Evolutionary conservation across 768 basidiomycete genomes (phyloP), one percentile per base, ranked within the genome.

Genomic region (Lyophyllum shimeji): DNA sequence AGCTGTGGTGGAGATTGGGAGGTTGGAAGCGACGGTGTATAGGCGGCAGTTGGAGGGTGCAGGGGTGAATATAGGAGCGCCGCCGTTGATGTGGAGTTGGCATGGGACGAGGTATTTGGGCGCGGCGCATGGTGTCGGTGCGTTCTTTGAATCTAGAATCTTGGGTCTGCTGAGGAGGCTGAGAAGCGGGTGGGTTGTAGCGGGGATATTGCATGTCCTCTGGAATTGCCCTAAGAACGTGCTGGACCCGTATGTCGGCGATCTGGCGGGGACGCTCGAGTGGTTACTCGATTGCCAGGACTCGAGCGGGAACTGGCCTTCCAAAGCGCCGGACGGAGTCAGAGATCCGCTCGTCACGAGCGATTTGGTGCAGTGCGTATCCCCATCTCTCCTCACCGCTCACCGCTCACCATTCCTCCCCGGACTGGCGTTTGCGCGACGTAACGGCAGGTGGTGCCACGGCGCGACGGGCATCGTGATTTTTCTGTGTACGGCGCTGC

Each of bases 21-120:
- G 61, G 43, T 59, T 63, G 20, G 82, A 80, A 1, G 73, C 77
- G 1, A 61, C 53, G 50, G 40, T 53, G 7, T 77, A 80, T 61
- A 55, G 54, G 2, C 57, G 56, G 3, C 71, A 73, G 33, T 56
- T 74, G 20, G 25, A 17, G 11, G 40, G 21, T 61, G 61, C 11
- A 56, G 55, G 2, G 52, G 52, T 21, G 23, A 18, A n/a, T 8
- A 2, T 4, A 2, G 23, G n/a, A 8, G 15, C 58, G 3, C 81
- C 82, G 0, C 73, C 78, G 1, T 65, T 84, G 25, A 84, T 84
- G 82, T 84, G 83, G 84, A 69, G 66, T 9, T 85, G 84, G 84
- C 77, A 82, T 59, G 69, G 74, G n/a, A 82, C 76, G 58, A 69
- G 77, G 21, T 84, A 84, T 61, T 66, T 84, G 1, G 83, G 84